Evolutionary conservation across 2,329 filamentous ascomycete genomes (phyloP), one percentile per base, ranked within the genome.

Genomic region (Clarireedia monteithiana): DNA sequence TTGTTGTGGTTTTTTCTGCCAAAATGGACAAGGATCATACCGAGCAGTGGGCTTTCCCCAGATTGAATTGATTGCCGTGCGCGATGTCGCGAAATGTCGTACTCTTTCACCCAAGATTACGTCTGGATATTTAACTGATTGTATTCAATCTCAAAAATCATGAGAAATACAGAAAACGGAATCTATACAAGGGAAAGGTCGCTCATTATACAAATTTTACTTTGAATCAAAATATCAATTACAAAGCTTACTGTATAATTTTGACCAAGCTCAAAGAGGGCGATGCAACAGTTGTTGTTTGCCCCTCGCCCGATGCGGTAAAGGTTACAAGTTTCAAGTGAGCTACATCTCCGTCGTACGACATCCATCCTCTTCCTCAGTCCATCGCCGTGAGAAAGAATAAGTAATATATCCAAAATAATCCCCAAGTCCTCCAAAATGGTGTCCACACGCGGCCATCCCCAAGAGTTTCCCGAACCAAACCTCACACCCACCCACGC

Each of bases 391-490:
- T 30, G 10, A 34, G 12, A 12, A 34, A 34, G 10, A 14, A 34
- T 20, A 20, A 20, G 20, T 20, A 20, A 20, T 56, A 82, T 12
- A 47, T 14, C 26, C 12, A 47, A 47, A 47, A 26, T n/a, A 1
- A 47, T 15, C 15, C 3, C 24, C 9, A 46, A 5, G 6, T n/a
- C 2, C 23, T 7, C 4, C 20, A 47, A 39, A 17, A 56, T 56
- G 80, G 79, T 82, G 52, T 79, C 77, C 36, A 82, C 79, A 39
- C 76, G 79, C 62, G 73, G 76, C 23, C 79, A 82, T 62, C 77
- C 78, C 26, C 65, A 71, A 46, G 75, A 76, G 40, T 81, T 80
- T 61, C 69, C 75, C n/a, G 66, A 66, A 50, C 60, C 62, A 40
- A 61, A 65, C 38, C 52, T 63, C 45, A 62, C 62, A 4, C 63